Evolutionary conservation across 192 early-diverging fungal genomes (phyloP), one percentile per base, ranked within the genome.

Genomic region (Radiomyces spectabilis): DNA sequence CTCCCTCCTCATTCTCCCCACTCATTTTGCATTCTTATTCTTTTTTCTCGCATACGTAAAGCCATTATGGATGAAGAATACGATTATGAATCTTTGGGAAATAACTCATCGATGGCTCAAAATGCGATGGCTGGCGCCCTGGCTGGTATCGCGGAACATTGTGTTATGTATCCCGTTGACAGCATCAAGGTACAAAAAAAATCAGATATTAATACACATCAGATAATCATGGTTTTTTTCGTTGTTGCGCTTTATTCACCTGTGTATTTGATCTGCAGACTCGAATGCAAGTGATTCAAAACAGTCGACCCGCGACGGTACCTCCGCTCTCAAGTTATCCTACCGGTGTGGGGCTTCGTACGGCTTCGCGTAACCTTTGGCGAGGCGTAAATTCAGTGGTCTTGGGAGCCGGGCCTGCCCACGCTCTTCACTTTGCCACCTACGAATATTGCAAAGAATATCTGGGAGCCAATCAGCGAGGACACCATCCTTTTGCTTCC

Each of bases 111-210:
- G 0, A 74, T 94, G 50, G 71, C 81, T 41, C 82, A 88, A 46
- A 90, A 96, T 65, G 72, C 93, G 63, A 69, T 89, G 32, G 95
- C 94, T 0, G 95, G 95, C 12, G 94, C 95, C 1, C 76, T 93
- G 13, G 95, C 95, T n/a, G 95, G 95, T 49, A 96, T 98, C 60
- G 89, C 87, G 43, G 95, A 98, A 72, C 95, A 98, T 64, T 82
- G 88, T 24, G 76, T 94, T 43, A 96, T 94, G 87, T 96, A 90
- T 69, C 95, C 93, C 1, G 74, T 96, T 16, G 95, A 98, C 66
- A 80, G 79, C 53, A 83, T 98, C 61, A 98, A 98, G 86, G 89
- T 90, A 78, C 53, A 51, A 9, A 35, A 1, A 35, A 35, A 27
- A 51, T 5, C 5, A 16, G 21, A 19, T 44, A n/a, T n/a, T n/a